A percentile compares a stretch with the other conserved stretches of the same genome.
These are phyloP conservation scores for Umbelopsis sp. DNA, from an alignment of 192 early-diverging fungal species.

Conservation along the genomic window DNA sequence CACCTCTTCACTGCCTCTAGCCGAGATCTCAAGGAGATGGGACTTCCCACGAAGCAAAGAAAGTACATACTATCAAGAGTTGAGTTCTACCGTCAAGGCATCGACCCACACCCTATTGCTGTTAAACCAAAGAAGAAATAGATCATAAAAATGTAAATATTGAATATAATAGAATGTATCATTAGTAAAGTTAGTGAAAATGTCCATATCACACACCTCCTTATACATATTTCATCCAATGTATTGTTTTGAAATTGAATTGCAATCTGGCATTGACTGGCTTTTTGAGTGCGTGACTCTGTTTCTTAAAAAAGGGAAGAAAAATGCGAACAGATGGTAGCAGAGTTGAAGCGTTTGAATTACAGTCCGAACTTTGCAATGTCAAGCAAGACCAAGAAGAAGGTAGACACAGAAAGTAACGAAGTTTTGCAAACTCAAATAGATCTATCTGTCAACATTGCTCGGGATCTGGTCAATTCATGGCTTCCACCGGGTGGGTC, in stretches of 20 bases:
- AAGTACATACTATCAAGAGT: constrained; percentile 59
- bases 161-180: neutral
- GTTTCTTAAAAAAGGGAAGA: too few relatives aligned
- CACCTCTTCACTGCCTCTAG: constrained; percentile 43
- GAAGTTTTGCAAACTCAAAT: constrained; percentile 54
- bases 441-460: constrained; percentile 50
- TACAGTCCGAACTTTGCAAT: neutral
- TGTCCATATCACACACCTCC: neutral
- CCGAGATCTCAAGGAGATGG: constrained; percentile 44
- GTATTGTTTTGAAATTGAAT: too few relatives aligned
- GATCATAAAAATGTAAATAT: neutral
- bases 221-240: too few relatives aligned
- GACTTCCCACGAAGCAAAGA: constrained; percentile 48
- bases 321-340: too few relatives aligned
- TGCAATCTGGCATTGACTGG: too few relatives aligned
- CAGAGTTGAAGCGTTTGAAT: neutral
- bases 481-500: constrained; percentile 45
- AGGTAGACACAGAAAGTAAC: constrained; percentile 45
- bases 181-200: neutral
- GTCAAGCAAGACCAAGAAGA: constrained; percentile 33
- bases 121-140: constrained; percentile 9
- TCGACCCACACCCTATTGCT: constrained; percentile 47
- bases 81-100: constrained; percentile 51
- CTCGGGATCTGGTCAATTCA: constrained; percentile 48
- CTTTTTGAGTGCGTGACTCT: too few relatives aligned